Base-by-base conservation (phyloP, 306 rosid genomes). In the Styphnolobium japonicum region DNA sequence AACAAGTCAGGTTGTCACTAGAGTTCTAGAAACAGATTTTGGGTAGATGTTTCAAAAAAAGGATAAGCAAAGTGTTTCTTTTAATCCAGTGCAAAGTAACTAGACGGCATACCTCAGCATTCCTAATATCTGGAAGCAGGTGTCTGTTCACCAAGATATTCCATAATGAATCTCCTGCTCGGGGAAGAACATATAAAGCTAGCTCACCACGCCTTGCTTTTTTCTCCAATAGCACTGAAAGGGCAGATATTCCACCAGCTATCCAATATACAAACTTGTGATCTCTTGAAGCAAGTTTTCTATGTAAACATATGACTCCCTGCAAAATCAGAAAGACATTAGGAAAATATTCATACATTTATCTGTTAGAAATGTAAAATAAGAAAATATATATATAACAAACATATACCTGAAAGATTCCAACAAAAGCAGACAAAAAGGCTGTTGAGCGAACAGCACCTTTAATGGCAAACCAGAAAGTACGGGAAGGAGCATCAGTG, bases 181-280 rank as follows among this genome's bases (percentile, higher is more conserved):
- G 88, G 39, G 98, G 98, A 87, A 94, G 97, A 87, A 94, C 98
- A 85, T 94, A 94, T 31, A 92, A 79, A 79, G 98, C 98, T 84
- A 92, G 97, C 85, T 94, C 98, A 68, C 94, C 88, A 39, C 98
- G 95, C 89, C 93, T 91, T 29, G 89, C 85, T 79, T 94, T 94
- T 84, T 91, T 94, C 91, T 94, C 98, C 86, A 94, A 74, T 72
- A 91, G 74, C 55, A 92, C 98, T 15, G 98, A 95, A 53, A 95
- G 90, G 48, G 97, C 98, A 67, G 98, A 73, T 57, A 91, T 8
- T 46, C 92, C 97, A 19, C 97, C 98, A 14, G 98, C 97, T 73
- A 87, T 53, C 98, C 98, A 95, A 85, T 91, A 92, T 48, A 90
- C 83, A 79, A 95, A 89, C 88, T 95, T 95, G 94, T 95, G 92